Conservation (phyloP, 2,329 filamentous ascomycete genomes). For the Raffaelea ambrosiae region DNA sequence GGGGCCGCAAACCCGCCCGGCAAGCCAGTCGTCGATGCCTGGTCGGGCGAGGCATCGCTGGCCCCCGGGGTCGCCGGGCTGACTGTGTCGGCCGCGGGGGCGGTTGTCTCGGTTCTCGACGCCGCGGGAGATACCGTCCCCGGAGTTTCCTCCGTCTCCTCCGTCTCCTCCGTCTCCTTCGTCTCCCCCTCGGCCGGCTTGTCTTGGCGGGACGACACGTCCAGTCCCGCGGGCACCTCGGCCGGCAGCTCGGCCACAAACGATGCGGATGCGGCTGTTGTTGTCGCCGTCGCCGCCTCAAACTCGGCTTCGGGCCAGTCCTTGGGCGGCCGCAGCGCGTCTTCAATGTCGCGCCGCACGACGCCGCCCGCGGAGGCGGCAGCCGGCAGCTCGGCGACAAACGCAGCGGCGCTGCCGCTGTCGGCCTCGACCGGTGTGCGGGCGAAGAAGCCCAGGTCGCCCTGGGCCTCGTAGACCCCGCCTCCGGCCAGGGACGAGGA, state of each 20-base stretch:
- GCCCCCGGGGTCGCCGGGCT: not conserved
- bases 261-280: too few relatives aligned
- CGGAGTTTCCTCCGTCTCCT: too few relatives aligned
- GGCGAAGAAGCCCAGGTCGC: not conserved
- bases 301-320: not conserved
- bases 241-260: not conserved
- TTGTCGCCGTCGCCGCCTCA: not conserved
- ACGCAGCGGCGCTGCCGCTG: not conserved
- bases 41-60: too few relatives aligned
- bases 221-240: not conserved
- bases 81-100: not conserved
- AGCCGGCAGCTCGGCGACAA: not conserved
- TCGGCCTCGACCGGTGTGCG: not conserved
- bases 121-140: too few relatives aligned
- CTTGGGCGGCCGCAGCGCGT: not conserved
- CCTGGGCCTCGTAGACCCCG: not conserved
- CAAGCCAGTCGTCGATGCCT: too few relatives aligned
- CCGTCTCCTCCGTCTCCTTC: not conserved
- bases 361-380: not conserved
- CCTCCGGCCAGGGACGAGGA: too few relatives aligned
- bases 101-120: not conserved
- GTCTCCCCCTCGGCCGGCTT: not conserved
- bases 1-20: too few relatives aligned
- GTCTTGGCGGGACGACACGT: not conserved
- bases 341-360: not conserved